phyloP scores from a whole-genome alignment of 75 land plant genomes.

The Adiantum capillusveneris region DNA sequence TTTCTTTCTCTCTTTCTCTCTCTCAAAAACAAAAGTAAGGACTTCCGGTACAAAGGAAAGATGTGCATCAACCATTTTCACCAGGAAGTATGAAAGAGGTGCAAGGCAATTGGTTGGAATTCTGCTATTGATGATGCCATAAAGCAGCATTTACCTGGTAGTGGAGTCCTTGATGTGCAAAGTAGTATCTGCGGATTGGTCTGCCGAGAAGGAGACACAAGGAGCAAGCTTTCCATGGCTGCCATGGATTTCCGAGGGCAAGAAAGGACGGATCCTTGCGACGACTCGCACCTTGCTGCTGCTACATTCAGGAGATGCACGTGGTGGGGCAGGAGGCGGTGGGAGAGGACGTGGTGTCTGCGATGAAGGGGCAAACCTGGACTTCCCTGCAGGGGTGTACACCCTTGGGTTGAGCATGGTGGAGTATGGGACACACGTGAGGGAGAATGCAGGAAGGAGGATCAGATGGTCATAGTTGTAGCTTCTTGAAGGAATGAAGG shows the following conservation, averaged over 20 bases:
- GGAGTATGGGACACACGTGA: background rate
- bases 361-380: background rate
- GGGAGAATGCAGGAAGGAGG: too few relatives aligned
- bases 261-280: constrained; percentile 65
- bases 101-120: too few relatives aligned
- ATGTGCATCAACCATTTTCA: too few relatives aligned
- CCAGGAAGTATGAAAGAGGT: too few relatives aligned
- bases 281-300: constrained; percentile 55
- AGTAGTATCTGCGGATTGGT: constrained; percentile 27
- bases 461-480: too few relatives aligned
- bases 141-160: too few relatives aligned
- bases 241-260: constrained; percentile 30
- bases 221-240: constrained; percentile 16
- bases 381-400: constrained; percentile 2
- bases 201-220: constrained; percentile 28
- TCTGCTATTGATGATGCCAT: too few relatives aligned
- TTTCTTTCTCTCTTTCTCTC: background rate
- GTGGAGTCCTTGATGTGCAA: constrained; percentile 44
- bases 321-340: constrained; percentile 3
- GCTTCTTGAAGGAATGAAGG: too few relatives aligned
- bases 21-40: too few relatives aligned
- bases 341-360: too few relatives aligned
- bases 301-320: background rate
- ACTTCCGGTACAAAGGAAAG: too few relatives aligned
- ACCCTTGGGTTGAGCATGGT: background rate